phyloP scores from a whole-genome alignment of 495 filamentous ascomycete genomes.

The Xanthoparmelia taractica region DNA sequence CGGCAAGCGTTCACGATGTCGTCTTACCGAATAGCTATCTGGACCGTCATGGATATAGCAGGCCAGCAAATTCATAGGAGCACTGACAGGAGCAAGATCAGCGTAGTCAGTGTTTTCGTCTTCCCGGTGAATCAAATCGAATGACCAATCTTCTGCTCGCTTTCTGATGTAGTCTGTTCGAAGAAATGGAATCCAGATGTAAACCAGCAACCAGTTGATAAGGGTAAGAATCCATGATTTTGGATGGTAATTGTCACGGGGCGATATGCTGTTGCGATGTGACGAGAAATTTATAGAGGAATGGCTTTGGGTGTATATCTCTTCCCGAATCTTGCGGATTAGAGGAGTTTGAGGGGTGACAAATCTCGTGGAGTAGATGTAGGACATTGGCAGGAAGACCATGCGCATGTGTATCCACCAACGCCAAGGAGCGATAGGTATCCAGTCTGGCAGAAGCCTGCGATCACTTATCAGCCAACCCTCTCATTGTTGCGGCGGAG shows the following conservation, averaged over 20 bases:
- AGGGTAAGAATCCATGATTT: slow-evolving; percentile 75
- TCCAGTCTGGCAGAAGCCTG: slow-evolving; percentile 86
- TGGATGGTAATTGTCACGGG: slow-evolving; percentile 83
- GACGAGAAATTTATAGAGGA: slow-evolving; percentile 64
- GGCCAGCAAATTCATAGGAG: slow-evolving; percentile 74
- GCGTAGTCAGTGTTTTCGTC: slow-evolving; percentile 87
- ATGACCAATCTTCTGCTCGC: slow-evolving; percentile 66
- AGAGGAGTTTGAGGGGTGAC: slow-evolving; percentile 62
- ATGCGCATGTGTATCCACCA: slow-evolving; percentile 98
- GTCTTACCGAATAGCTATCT: slow-evolving; percentile 62
- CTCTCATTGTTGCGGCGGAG: not conserved
- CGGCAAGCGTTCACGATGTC: slow-evolving; percentile 69
- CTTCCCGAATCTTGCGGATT: slow-evolving; percentile 64
- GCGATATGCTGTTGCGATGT: slow-evolving; percentile 75
- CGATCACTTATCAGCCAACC: slow-evolving; percentile 11
- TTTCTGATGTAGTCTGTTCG: slow-evolving; percentile 49
- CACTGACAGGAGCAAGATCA: slow-evolving; percentile 81
- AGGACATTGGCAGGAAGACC: slow-evolving; percentile 89
- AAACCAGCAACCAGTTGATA: slow-evolving; percentile 66
- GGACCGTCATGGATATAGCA: slow-evolving; percentile 81
- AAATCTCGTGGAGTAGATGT: slow-evolving; percentile 74
- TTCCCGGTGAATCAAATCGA: slow-evolving; percentile 75
- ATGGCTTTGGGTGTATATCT: slow-evolving; percentile 77
- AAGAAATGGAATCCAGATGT: slow-evolving; percentile 69
- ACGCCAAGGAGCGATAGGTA: slow-evolving; percentile 87